Percentiles rank a stretch among this genome's conserved stretches.
phyloP scores from a whole-genome alignment of 345 rosid species.

The Murraya paniculata region DNA sequence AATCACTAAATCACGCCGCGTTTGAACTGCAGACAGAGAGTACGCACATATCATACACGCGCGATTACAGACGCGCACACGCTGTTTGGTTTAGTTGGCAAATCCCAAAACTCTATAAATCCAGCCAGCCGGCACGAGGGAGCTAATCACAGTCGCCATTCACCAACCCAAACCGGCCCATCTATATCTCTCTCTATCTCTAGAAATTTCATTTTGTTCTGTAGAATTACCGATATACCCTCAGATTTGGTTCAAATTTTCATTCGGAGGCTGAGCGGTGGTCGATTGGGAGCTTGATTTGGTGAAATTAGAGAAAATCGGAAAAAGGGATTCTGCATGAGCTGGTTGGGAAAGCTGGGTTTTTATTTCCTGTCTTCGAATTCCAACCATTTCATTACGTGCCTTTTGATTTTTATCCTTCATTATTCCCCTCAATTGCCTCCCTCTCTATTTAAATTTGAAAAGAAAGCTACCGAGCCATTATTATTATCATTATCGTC shows the following conservation, averaged over 20 bases:
- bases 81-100: not conserved
- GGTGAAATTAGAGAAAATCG: conserved; percentile 12
- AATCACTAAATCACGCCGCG: not conserved
- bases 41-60: not conserved
- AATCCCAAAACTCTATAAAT: not conserved
- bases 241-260: not conserved
- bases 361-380: conserved; percentile 40
- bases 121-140: not conserved
- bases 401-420: conserved; percentile 72
- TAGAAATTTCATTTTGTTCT: not conserved
- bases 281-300: not conserved
- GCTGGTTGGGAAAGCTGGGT: conserved; percentile 86
- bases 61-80: not conserved
- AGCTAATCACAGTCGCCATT: not conserved
- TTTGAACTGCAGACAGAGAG: not conserved
- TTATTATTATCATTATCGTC: conserved; percentile 21
- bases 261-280: not conserved
- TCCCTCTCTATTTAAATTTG: conserved; percentile 47
- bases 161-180: not conserved
- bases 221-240: not conserved
- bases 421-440: conserved; percentile 81
- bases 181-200: not conserved
- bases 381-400: conserved; percentile 73
- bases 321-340: conserved; percentile 71
- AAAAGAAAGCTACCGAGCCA: conserved; percentile 44